Conservation (phyloP, 2,329 filamentous ascomycete species). For the Aspergillus intermedius region DNA sequence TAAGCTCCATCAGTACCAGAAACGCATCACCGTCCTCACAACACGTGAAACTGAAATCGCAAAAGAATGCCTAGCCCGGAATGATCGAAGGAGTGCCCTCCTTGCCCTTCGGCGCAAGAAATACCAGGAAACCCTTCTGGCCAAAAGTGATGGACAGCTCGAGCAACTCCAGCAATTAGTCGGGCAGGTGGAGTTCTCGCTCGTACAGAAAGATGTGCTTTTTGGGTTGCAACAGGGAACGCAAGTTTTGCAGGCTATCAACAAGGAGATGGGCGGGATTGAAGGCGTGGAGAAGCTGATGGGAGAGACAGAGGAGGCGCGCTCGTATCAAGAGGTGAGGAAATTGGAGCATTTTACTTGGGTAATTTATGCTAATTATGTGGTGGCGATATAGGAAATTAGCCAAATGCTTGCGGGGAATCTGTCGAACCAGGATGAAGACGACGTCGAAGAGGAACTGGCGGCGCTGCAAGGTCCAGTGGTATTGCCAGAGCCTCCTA, state of each 20-base stretch:
- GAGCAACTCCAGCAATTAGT: slow-evolving; percentile 87
- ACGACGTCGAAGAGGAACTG: slow-evolving; percentile 94
- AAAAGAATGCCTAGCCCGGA: slow-evolving; percentile 68
- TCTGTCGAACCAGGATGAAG: slow-evolving; percentile 91
- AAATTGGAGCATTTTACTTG: neutral
- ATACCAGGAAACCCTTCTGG: slow-evolving; percentile 84
- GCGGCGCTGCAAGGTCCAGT: slow-evolving; percentile 54
- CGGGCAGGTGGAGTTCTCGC: slow-evolving; percentile 84
- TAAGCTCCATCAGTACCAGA: slow-evolving; percentile 93
- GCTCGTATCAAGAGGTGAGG: slow-evolving; percentile 79
- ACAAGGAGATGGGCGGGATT: slow-evolving; percentile 91
- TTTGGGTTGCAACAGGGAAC: slow-evolving; percentile 91
- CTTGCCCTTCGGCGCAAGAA: slow-evolving; percentile 90
- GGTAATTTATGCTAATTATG: slow-evolving; percentile 3
- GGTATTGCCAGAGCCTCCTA: slow-evolving; percentile 35
- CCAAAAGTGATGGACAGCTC: slow-evolving; percentile 88
- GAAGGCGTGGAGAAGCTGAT: slow-evolving; percentile 92
- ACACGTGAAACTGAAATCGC: slow-evolving; percentile 82
- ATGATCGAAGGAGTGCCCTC: slow-evolving; percentile 74
- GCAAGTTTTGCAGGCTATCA: slow-evolving; percentile 79
- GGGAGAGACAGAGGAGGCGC: slow-evolving; percentile 83
- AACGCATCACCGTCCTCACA: slow-evolving; percentile 78
- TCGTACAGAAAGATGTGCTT: slow-evolving; percentile 93
- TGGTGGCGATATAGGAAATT: slow-evolving; percentile 59
- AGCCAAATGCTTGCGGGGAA: slow-evolving; percentile 82